A percentile compares a stretch with the other conserved stretches of the same genome.
phyloP scores from a whole-genome alignment of 1,284 basidiomycete species.

The Irpex sp. region DNA sequence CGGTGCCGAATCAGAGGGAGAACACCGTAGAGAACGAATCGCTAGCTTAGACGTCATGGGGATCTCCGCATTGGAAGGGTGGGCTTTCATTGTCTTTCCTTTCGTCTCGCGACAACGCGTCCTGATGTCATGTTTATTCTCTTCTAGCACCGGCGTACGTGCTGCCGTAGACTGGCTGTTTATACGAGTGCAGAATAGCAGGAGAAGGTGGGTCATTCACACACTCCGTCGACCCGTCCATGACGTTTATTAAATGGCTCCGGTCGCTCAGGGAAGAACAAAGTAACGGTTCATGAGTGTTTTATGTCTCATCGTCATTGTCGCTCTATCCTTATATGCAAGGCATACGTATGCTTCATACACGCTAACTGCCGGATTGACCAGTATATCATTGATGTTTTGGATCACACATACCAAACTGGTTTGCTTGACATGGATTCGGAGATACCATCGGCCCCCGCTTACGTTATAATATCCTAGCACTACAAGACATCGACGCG shows the following conservation, averaged over 20 bases:
- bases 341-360: neutral
- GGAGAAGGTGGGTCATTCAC: slow-evolving; percentile 30
- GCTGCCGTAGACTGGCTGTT: slow-evolving; percentile 94
- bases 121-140: neutral
- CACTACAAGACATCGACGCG: neutral
- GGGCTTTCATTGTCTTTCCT: slow-evolving; percentile 27
- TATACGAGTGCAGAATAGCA: slow-evolving; percentile 86
- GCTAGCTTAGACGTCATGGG: slow-evolving; percentile 92
- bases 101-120: neutral
- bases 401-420: neutral
- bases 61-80: slow-evolving; percentile 88
- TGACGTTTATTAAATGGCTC: neutral
- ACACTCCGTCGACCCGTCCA: neutral
- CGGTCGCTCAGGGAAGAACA: neutral
- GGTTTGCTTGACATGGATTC: neutral
- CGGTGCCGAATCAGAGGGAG: slow-evolving; percentile 47
- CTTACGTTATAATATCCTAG: neutral
- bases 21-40: slow-evolving; percentile 58
- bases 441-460: neutral
- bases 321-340: neutral
- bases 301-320: neutral
- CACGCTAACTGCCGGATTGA: neutral
- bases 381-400: neutral
- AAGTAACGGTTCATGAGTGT: neutral
- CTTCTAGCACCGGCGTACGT: slow-evolving; percentile 76